phyloP scores from a whole-genome alignment of 2,329 filamentous ascomycete genomes.

The Arthrobotrys megalospora region DNA sequence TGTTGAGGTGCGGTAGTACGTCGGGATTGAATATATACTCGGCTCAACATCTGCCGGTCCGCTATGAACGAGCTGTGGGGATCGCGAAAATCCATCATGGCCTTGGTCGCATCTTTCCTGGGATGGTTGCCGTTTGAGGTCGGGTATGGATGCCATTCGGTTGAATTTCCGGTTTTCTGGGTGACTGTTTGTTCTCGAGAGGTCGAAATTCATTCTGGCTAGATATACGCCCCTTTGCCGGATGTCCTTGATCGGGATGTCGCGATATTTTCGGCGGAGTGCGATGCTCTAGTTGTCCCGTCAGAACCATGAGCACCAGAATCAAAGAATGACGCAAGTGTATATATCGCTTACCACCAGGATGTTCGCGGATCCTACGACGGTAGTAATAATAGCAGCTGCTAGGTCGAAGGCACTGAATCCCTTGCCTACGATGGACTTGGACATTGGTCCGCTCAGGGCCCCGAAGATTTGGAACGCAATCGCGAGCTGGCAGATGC shows the following conservation, averaged over 20 bases:
- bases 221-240: constrained; percentile 27
- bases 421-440: neutral
- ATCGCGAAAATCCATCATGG: neutral
- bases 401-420: constrained; percentile 34
- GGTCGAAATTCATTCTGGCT: constrained; percentile 32
- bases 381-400: constrained; percentile 26
- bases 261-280: constrained; percentile 28
- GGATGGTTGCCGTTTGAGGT: neutral
- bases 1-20: constrained; percentile 17
- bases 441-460: constrained; percentile 45
- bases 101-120: neutral
- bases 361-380: constrained; percentile 34
- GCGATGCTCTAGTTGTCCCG: constrained; percentile 17
- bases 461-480: constrained; percentile 51
- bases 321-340: neutral
- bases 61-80: neutral
- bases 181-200: constrained; percentile 4
- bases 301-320: neutral
- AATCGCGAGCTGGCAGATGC: constrained; percentile 36
- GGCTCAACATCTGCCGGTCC: neutral
- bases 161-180: neutral
- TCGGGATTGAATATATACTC: constrained; percentile 40
- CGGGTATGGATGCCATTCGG: constrained; percentile 4
- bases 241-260: constrained; percentile 46
- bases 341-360: constrained; percentile 13